Conservation (phyloP, 2,329 filamentous ascomycete species). For the Metarhizium album region DNA sequence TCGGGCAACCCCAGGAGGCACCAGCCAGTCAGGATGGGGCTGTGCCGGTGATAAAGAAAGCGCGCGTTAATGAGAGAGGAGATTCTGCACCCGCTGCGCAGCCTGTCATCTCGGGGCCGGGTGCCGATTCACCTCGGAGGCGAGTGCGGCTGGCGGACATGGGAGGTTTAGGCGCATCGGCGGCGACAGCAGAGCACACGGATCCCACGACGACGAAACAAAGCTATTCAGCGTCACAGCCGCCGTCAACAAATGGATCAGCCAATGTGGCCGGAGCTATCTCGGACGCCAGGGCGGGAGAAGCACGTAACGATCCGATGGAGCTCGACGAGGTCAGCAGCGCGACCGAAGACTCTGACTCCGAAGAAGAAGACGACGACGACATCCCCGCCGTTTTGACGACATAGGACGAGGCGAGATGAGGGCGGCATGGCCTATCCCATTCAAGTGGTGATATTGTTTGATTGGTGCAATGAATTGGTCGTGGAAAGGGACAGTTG, state of each 20-base stretch:
- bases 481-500: too few relatives aligned
- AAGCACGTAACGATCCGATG: conserved; percentile 17
- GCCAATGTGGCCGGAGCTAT: neutral
- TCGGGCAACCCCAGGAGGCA: neutral
- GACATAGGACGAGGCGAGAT: neutral
- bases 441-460: neutral
- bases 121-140: conserved; percentile 9
- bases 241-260: conserved; percentile 4
- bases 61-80: conserved; percentile 10
- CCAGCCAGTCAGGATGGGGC: neutral
- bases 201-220: conserved; percentile 21
- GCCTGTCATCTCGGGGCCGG: neutral
- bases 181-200: conserved; percentile 24
- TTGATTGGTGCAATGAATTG: neutral
- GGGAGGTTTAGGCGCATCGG: conserved; percentile 23
- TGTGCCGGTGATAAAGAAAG: conserved; percentile 13
- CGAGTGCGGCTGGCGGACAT: conserved; percentile 21
- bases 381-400: conserved; percentile 18
- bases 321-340: conserved; percentile 8
- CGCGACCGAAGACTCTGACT: conserved; percentile 4
- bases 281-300: conserved; percentile 1
- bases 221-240: neutral
- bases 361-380: conserved; percentile 12
- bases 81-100: neutral
- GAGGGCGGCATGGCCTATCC: neutral